These are phyloP conservation scores for Endocalyx cinctus DNA, from an alignment of 2,329 filamentous ascomycete species.

Conservation along the genomic window DNA sequence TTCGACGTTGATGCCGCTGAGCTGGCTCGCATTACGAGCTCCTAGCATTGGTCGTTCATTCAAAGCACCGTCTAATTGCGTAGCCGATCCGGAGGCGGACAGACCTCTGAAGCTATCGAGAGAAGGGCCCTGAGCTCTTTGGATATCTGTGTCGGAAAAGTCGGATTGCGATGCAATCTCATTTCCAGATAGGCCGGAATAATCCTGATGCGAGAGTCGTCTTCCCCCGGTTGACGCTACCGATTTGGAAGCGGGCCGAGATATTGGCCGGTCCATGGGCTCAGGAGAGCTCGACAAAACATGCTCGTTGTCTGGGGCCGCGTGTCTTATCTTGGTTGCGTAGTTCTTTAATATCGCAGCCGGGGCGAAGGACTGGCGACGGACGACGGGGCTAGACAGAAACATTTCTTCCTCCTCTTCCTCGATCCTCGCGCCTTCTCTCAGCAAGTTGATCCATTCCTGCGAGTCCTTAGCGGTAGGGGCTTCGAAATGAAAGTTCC, in stretches of 20 bases:
- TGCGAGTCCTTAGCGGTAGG: slow-evolving; percentile 67
- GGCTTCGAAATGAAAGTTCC: slow-evolving; percentile 88
- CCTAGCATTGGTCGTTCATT: slow-evolving; percentile 29
- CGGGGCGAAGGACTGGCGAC: slow-evolving; percentile 39
- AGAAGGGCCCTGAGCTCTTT: slow-evolving; percentile 45
- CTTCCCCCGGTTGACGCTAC: slow-evolving; percentile 29
- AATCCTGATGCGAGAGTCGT: slow-evolving; percentile 60
- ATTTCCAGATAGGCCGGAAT: slow-evolving; percentile 58
- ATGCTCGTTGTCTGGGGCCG: slow-evolving; percentile 33
- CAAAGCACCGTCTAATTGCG: slow-evolving; percentile 24
- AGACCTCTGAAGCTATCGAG: slow-evolving; percentile 45
- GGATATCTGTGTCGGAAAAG: slow-evolving; percentile 67
- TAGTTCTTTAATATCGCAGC: slow-evolving; percentile 17
- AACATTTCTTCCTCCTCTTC: slow-evolving; percentile 85
- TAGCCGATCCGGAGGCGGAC: slow-evolving; percentile 27
- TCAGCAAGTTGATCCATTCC: slow-evolving; percentile 81
- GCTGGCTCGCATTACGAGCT: slow-evolving; percentile 57
- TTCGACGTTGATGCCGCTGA: slow-evolving; percentile 52
- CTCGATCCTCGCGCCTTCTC: slow-evolving; percentile 75
- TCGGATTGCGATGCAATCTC: slow-evolving; percentile 80
- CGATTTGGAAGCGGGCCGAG: slow-evolving; percentile 31
- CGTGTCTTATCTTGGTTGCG: slow-evolving; percentile 15
- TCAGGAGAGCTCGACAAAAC: slow-evolving; percentile 59
- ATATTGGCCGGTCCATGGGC: slow-evolving; percentile 37
- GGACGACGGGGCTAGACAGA: slow-evolving; percentile 59